Evolutionary conservation across 192 early-diverging fungal genomes (phyloP).

Genomic region (Backusella psychrophila): DNA sequence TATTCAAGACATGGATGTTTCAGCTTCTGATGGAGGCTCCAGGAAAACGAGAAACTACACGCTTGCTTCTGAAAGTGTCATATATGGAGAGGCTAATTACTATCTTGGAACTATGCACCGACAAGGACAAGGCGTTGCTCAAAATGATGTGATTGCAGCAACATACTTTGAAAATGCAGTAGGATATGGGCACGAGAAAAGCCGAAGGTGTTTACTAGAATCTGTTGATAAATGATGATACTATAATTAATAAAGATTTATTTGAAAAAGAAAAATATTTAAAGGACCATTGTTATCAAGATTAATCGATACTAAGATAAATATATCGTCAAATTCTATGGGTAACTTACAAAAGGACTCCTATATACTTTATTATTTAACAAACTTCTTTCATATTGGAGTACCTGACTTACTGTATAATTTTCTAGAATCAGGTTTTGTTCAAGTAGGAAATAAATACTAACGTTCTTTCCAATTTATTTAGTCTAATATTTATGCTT

Average conservation of each 20-base stretch:
- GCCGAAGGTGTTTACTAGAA: neutral
- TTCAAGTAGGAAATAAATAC: too few species aligned
- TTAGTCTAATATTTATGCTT: too few species aligned
- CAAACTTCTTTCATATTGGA: too few species aligned
- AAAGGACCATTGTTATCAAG: too few species aligned
- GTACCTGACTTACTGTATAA: too few species aligned
- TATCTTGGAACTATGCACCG: neutral
- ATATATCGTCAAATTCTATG: too few species aligned
- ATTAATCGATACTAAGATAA: too few species aligned
- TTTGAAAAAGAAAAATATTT: neutral
- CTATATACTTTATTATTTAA: too few species aligned
- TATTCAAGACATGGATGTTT: neutral
- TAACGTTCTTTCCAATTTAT: too few species aligned
- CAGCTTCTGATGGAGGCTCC: neutral
- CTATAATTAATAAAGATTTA: neutral
- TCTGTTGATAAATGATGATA: neutral
- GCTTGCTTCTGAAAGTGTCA: neutral
- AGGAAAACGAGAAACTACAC: neutral
- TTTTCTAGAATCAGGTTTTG: too few species aligned
- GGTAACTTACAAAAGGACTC: too few species aligned
- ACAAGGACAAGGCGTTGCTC: neutral
- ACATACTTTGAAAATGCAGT: neutral
- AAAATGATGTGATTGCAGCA: neutral
- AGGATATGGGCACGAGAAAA: neutral
- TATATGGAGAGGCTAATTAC: neutral